These are phyloP conservation scores for Botryotinia convoluta DNA, from an alignment of 2,329 filamentous ascomycete genomes.

Conservation along the genomic window DNA sequence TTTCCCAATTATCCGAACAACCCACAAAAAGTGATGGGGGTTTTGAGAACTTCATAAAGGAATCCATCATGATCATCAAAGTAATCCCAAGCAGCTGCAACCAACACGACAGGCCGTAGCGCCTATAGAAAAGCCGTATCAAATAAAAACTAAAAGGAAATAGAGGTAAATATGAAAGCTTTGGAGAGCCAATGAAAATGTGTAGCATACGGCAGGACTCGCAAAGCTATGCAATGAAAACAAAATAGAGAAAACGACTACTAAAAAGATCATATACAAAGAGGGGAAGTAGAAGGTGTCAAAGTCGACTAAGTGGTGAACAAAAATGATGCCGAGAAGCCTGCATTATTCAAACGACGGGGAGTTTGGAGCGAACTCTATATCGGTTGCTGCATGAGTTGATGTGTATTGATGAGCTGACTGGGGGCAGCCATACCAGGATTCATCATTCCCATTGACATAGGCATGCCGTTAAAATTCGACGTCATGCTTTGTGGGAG, in stretches of 20 bases:
- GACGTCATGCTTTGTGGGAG: conserved; percentile 40
- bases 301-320: conserved; percentile 17
- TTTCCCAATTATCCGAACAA: conserved; percentile 11
- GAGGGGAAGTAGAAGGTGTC: conserved; percentile 16
- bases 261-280: conserved; percentile 24
- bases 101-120: conserved; percentile 14
- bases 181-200: conserved; percentile 12
- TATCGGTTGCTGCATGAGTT: conserved; percentile 40
- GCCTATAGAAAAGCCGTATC: conserved; percentile 14
- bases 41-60: conserved; percentile 19
- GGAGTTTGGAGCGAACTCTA: conserved; percentile 22
- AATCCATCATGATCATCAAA: conserved; percentile 22
- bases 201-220: conserved; percentile 20
- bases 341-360: conserved; percentile 1
- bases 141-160: conserved; percentile 18
- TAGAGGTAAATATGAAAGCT: conserved; percentile 4
- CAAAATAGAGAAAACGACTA: conserved; percentile 24
- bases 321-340: not conserved
- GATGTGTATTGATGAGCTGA: conserved; percentile 39
- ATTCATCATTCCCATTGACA: conserved; percentile 33
- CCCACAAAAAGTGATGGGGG: conserved; percentile 4
- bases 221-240: conserved; percentile 35
- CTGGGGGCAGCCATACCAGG: conserved; percentile 40
- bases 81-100: conserved; percentile 15
- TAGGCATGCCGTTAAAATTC: conserved; percentile 28